phyloP scores from a whole-genome alignment of 2,329 filamentous ascomycete genomes.

The Dactylellina parvicollis region DNA sequence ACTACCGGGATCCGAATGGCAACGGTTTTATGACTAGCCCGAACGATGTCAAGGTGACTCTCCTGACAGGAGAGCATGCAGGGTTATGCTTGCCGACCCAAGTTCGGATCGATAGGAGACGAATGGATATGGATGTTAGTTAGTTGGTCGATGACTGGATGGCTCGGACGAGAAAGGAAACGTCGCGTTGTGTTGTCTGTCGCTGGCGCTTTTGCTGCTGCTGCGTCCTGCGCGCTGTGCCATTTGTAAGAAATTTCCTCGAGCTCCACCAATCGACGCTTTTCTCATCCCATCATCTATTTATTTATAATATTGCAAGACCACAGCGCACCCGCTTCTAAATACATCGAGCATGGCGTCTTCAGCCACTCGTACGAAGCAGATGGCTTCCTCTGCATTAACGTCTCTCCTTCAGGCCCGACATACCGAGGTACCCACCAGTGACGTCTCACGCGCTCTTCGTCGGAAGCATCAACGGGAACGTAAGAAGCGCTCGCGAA shows the following conservation, averaged over 20 bases:
- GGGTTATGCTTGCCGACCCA: conserved; percentile 31
- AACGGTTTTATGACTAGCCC: neutral
- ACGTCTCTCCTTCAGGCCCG: conserved; percentile 35
- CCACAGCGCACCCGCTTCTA: conserved; percentile 12
- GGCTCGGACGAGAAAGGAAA: too few species aligned
- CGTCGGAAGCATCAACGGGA: conserved; percentile 47
- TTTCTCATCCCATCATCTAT: neutral
- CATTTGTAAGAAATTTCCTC: neutral
- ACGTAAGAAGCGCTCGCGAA: conserved; percentile 29
- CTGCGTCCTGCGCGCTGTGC: neutral
- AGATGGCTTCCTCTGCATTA: conserved; percentile 34
- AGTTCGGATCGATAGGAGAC: too few species aligned
- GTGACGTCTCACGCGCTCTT: conserved; percentile 43
- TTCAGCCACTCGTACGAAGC: conserved; percentile 40
- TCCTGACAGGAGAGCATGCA: conserved; percentile 7
- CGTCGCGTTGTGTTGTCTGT: neutral
- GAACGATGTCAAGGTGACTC: neutral
- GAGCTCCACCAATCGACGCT: neutral
- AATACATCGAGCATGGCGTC: conserved; percentile 24
- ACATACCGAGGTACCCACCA: conserved; percentile 33
- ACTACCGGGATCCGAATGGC: conserved; percentile 14
- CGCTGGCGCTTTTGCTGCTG: too few species aligned
- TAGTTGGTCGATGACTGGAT: too few species aligned
- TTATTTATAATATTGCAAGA: neutral
- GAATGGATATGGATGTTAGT: too few species aligned